Evolutionary conservation across 1,284 basidiomycete genomes (phyloP).

Genomic region (Tylopilus sp.): DNA sequence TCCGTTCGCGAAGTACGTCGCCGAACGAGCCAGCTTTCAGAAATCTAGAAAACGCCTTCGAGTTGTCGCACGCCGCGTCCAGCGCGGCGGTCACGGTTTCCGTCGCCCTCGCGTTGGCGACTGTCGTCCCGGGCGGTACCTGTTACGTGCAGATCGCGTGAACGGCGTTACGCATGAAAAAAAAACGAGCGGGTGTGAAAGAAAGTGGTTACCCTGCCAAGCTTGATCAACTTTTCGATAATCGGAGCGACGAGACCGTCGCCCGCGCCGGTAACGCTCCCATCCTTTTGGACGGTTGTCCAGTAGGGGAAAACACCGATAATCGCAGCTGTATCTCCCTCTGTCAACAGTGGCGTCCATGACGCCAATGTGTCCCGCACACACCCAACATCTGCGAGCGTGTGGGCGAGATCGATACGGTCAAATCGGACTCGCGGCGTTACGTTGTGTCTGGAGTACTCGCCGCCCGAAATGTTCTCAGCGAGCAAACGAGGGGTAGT

Average conservation of each 20-base stretch:
- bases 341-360: slow-evolving; percentile 37
- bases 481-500: slow-evolving; percentile 28
- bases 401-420: slow-evolving; percentile 40
- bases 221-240: slow-evolving; percentile 15
- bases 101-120: slow-evolving; percentile 6
- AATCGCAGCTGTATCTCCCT: slow-evolving; percentile 28
- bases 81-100: slow-evolving; percentile 6
- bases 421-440: slow-evolving; percentile 35
- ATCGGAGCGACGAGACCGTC: slow-evolving; percentile 9
- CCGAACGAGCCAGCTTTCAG: slow-evolving; percentile 14
- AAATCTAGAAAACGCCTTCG: slow-evolving; percentile 27
- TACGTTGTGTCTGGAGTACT: slow-evolving; percentile 21
- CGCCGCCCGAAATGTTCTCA: slow-evolving; percentile 9
- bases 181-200: neutral
- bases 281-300: slow-evolving; percentile 25
- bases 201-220: slow-evolving; percentile 19
- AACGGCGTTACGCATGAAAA: neutral
- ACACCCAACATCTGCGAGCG: slow-evolving; percentile 33
- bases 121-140: slow-evolving; percentile 16
- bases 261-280: slow-evolving; percentile 11
- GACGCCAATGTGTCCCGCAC: slow-evolving; percentile 25
- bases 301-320: slow-evolving; percentile 43
- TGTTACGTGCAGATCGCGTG: slow-evolving; percentile 2
- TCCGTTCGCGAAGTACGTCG: slow-evolving; percentile 10
- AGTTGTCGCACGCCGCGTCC: slow-evolving; percentile 30